Conservation (phyloP, 2,329 filamentous ascomycete genomes). For the Botryotinia convoluta region DNA sequence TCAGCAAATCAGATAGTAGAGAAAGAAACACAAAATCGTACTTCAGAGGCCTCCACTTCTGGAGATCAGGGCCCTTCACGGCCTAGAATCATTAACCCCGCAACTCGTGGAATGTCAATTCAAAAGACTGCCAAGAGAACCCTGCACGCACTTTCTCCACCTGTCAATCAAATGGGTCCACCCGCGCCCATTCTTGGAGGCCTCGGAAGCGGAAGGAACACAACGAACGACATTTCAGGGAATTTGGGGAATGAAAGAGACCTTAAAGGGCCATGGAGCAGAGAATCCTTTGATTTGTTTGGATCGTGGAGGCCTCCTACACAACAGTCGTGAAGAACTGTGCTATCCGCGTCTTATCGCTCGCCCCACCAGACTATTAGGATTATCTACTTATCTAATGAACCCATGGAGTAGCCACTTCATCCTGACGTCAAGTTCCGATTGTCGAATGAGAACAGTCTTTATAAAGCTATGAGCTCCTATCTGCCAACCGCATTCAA, state of each 20-base stretch:
- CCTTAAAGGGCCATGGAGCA: slow-evolving; percentile 38
- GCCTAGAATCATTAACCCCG: slow-evolving; percentile 31
- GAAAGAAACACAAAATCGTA: background rate
- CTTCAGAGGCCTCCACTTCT: background rate
- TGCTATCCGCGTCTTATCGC: background rate
- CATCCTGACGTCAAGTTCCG: background rate
- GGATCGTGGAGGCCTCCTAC: slow-evolving; percentile 31
- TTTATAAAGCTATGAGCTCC: background rate
- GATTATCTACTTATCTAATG: background rate
- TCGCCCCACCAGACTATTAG: background rate
- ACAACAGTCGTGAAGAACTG: slow-evolving; percentile 11
- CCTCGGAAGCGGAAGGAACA: slow-evolving; percentile 9
- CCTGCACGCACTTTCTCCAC: slow-evolving; percentile 21
- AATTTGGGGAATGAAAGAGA: background rate
- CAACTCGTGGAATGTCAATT: slow-evolving; percentile 33
- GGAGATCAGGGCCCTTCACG: slow-evolving; percentile 20
- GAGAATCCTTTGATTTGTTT: slow-evolving; percentile 41
- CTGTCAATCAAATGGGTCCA: slow-evolving; percentile 24
- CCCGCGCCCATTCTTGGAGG: background rate
- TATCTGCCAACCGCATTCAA: background rate
- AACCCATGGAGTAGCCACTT: background rate
- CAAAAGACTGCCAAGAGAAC: slow-evolving; percentile 29
- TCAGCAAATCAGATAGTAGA: slow-evolving; percentile 16
- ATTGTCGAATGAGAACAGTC: background rate
- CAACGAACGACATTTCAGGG: background rate